Evolutionary conservation across 139 green algal species (phyloP), one percentile per base, ranked within the genome.

Genomic region (Ostreobium quekettii): DNA sequence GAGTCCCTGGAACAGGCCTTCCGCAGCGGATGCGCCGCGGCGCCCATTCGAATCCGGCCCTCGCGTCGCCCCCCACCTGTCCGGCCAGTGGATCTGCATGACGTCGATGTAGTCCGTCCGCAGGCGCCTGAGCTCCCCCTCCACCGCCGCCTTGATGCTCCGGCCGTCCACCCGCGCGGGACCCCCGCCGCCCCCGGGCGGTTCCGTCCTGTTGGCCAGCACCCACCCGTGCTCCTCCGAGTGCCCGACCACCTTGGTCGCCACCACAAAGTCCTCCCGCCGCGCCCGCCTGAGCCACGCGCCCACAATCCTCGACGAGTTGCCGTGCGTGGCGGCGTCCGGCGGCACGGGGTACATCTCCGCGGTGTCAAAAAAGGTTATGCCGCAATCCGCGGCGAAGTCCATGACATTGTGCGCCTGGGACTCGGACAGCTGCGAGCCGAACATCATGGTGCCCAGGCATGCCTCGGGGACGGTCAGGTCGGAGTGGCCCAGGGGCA

Each of bases 241-340:
- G 11, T 68, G 74, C 2, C 77, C 75, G 1, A 72, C 63, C 36
- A 91, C 87, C 75, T 97, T 97, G 57, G 84, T 93, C 7, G 90
- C 90, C 4, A 96, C 49, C 46, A 94, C 73, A 1, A 95, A 48
- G 70, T 86, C 68, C 15, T 68, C 61, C 19, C 61, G 6, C 36
- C 53, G 49, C 6, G 26, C 7, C 59, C 24, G 42, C 6, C 75
- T 62, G 5, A 96, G 36, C 86, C 89, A 96, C 24, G 65, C 76
- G 36, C 89, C 90, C 42, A 96, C 83, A 74, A 83, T 86, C 42
- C 80, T 65, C 72, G 95, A 86, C 5, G 86, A 91, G 35, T 56
- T 53, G 6, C 75, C 76, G 46, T 56, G 60, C 7, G 71, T 89
- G 36, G 80, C 72, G 37, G 42, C 38, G 33, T 68, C 1, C 1